Evolutionary conservation across 768 basidiomycete genomes (phyloP).

Genomic region (Tricholoma hemisulphureum): DNA sequence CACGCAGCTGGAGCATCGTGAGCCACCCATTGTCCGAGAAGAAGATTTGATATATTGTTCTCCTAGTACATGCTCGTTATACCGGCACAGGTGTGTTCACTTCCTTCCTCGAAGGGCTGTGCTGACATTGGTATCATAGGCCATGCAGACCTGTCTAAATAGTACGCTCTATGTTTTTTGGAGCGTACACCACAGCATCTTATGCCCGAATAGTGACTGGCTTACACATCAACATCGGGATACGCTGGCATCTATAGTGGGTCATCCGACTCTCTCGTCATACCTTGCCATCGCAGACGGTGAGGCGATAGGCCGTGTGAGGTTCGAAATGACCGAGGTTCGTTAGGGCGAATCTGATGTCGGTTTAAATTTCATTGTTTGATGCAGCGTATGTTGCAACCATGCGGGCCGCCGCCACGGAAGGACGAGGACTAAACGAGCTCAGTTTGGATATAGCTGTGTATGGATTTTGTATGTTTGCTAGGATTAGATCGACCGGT

Average conservation of each 20-base stretch:
- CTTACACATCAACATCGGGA: conserved; percentile 96
- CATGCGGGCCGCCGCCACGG: conserved; percentile 86
- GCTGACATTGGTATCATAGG: conserved; percentile 44
- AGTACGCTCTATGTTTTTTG: conserved; percentile 50
- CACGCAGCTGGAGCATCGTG: conserved; percentile 92
- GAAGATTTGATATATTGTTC: conserved; percentile 10
- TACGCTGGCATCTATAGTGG: conserved; percentile 88
- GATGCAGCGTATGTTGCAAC: conserved; percentile 85
- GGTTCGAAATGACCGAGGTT: conserved; percentile 97
- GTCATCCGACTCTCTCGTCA: conserved; percentile 81
- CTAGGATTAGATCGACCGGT: neutral
- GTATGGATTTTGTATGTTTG: neutral
- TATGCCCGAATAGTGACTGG: conserved; percentile 73
- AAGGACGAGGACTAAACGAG: conserved; percentile 73
- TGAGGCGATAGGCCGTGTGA: conserved; percentile 83
- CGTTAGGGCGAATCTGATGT: conserved; percentile 18
- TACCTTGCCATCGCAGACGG: conserved; percentile 94
- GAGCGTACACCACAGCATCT: conserved; percentile 7
- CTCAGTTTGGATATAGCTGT: neutral
- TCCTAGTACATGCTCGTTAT: conserved; percentile 88
- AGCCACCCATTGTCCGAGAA: conserved; percentile 26
- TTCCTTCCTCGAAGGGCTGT: neutral
- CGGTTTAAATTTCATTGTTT: conserved; percentile 6
- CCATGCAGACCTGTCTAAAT: conserved; percentile 95
- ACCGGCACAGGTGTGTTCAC: conserved; percentile 80